Base-by-base conservation (phyloP, 106 monocot genomes). In the Acanthochlamys bracteata region DNA sequence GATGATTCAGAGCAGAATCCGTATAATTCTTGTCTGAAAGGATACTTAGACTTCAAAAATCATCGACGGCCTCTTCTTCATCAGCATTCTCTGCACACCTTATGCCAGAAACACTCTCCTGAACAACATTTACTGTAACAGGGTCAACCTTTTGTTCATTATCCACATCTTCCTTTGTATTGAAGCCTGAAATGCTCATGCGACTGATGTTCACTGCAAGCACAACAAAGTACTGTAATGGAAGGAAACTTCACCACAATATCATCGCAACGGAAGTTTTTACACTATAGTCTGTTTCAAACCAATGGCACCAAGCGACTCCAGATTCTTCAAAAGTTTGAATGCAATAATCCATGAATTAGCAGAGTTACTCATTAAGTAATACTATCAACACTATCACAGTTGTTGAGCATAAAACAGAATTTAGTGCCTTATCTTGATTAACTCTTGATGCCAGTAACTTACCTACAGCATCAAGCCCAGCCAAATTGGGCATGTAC, bases 401-500 rank as follows among this genome's bases (percentile, higher is more conserved):
- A n/a, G n/a, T n/a, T n/a, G n/a, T n/a, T n/a, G n/a, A n/a, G n/a
- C n/a, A n/a, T n/a, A n/a, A n/a, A n/a, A n/a, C n/a, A n/a, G n/a
- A n/a, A n/a, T n/a, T n/a, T n/a, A n/a, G n/a, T n/a, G n/a, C n/a
- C n/a, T n/a, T n/a, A n/a, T n/a, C n/a, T n/a, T n/a, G n/a, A n/a
- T n/a, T n/a, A n/a, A n/a, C n/a, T n/a, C n/a, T n/a, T n/a, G n/a
- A n/a, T 21, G 17, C 61, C 13, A 22, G 66, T 16, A 11, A 73
- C 79, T 4, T 79, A 94, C 93, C 86, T 67, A 94, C 81, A 63
- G 79, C 93, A 77, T 84, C 86, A 65, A 75, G 68, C 26, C 93
- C 89, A 46, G 71, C 56, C 59, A 95, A 42, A 68, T 90, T 86
- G 33, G 94, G 89, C 86, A 95, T 90, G 77, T 84, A 95, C 66